These are phyloP conservation scores for Diaporthe citriasiana DNA, from an alignment of 2,329 filamentous ascomycete genomes.

Conservation along the genomic window DNA sequence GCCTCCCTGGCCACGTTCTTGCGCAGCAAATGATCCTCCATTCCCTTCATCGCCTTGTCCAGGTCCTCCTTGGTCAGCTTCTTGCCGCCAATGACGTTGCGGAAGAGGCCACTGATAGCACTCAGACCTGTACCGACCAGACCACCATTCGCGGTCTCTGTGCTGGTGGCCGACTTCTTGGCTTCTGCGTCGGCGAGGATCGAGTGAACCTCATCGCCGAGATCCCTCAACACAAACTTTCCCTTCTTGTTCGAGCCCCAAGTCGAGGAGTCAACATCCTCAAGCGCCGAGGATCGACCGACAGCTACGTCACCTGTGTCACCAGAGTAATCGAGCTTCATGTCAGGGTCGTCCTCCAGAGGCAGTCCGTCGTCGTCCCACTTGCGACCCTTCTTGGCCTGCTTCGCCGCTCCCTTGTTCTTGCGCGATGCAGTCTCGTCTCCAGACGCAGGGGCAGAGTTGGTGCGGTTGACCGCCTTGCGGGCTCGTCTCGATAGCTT, in stretches of 20 bases:
- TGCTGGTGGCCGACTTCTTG: constrained; percentile 63
- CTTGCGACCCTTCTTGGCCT: constrained; percentile 86
- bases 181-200: constrained; percentile 87
- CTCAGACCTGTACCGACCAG: constrained; percentile 85
- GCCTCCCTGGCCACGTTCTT: constrained; percentile 98
- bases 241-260: constrained; percentile 93
- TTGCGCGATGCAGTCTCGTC: constrained; percentile 79
- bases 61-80: constrained; percentile 90
- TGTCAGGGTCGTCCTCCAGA: constrained; percentile 84
- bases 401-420: constrained; percentile 67
- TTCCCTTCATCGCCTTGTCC: constrained; percentile 91
- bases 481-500: constrained; percentile 87
- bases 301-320: constrained; percentile 66
- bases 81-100: constrained; percentile 96
- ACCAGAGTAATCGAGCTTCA: constrained; percentile 91
- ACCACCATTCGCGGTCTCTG: constrained; percentile 67
- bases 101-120: constrained; percentile 89
- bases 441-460: constrained; percentile 81
- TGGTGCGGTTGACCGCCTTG: constrained; percentile 75
- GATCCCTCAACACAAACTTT: constrained; percentile 92
- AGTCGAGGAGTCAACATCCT: constrained; percentile 81
- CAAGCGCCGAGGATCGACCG: constrained; percentile 72
- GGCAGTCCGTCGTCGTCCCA: constrained; percentile 93
- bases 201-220: constrained; percentile 92
- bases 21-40: constrained; percentile 93